Evolutionary conservation across 2,329 filamentous ascomycete species (phyloP), one percentile per base, ranked within the genome.

Genomic region (Hypoxylon sp.): DNA sequence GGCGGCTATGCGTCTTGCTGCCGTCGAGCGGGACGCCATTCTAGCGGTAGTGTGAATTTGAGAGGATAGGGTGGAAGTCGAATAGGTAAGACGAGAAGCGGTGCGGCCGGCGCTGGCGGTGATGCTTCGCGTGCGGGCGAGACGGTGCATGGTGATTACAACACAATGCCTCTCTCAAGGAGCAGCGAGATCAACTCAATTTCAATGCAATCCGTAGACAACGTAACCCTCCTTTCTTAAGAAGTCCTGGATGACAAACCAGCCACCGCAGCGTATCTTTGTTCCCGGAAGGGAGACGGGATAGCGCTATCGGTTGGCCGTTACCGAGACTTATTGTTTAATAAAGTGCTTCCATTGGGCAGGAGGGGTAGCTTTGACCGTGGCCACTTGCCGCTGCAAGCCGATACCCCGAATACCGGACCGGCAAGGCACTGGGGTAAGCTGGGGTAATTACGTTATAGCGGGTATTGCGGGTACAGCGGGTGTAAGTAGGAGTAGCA

Each of bases 1-100:
- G 70, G 84, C 85, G 72, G 88, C 85, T 70, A 90, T 78, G 74
- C 86, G 82, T 74, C 86, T 81, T 55, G 81, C 78, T 63, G 79
- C 69, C 53, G 78, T 75, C 48, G 78, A 74, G 62, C 71, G 73
- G 53, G 79, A 76, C 23, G 78, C 68, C 72, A 81, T 80, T 73
- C 76, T 81, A 12, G 71, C 39, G 11, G 67, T 63, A 27, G 69
- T 21, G 3, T 6, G 25, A 27, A 27, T 27, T 2, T 61, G 51
- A 11, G 63, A 51, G 5, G 70, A 70, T 16, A 48, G 23, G 46
- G 61, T 46, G 8, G 65, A 57, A 25, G 66, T 51, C 23, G 68
- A 69, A 45, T 65, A 70, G n/a, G 68, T 68, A 53, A 72, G 72
- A 51, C 73, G 74, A 30, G 71, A 61, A 60, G 70, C 61, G 51